phyloP scores from a whole-genome alignment of 345 rosid genomes.

The Trapa bicornis region DNA sequence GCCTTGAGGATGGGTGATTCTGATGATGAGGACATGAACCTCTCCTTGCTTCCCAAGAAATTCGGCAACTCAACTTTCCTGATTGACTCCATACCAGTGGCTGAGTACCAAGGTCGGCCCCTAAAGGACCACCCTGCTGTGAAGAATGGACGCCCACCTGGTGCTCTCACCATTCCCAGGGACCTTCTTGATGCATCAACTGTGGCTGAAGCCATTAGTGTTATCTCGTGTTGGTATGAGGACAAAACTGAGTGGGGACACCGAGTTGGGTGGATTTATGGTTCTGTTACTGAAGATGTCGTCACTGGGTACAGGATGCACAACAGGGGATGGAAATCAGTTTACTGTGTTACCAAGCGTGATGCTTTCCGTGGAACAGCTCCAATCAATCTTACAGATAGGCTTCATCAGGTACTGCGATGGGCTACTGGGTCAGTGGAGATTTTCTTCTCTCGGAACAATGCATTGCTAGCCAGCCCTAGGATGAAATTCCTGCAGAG shows the following conservation, averaged over 20 bases:
- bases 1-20: constrained; percentile 82
- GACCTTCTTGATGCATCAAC: constrained; percentile 91
- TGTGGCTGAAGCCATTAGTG: constrained; percentile 94
- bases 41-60: constrained; percentile 36
- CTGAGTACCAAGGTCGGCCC: constrained; percentile 97
- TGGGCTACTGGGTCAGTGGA: constrained; percentile 99
- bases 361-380: constrained; percentile 97
- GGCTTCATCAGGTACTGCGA: constrained; percentile 95
- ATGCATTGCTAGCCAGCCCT: constrained; percentile 75
- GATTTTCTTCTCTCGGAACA: constrained; percentile 94
- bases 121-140: constrained; percentile 92
- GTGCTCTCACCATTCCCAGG: constrained; percentile 82
- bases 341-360: constrained; percentile 91
- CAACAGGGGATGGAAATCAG: constrained; percentile 96
- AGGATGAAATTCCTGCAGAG: constrained; percentile 87
- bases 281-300: constrained; percentile 97
- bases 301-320: constrained; percentile 98
- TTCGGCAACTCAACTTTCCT: constrained; percentile 84
- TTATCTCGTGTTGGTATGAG: constrained; percentile 97
- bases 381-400: constrained; percentile 88
- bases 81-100: constrained; percentile 77
- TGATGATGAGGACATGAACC: constrained; percentile 36
- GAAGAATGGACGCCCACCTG: constrained; percentile 87
- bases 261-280: constrained; percentile 96
- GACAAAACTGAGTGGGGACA: constrained; percentile 99